Evolutionary conservation across 495 filamentous ascomycete species (phyloP).

Genomic region (Penicillium macrosclerotiorum): DNA sequence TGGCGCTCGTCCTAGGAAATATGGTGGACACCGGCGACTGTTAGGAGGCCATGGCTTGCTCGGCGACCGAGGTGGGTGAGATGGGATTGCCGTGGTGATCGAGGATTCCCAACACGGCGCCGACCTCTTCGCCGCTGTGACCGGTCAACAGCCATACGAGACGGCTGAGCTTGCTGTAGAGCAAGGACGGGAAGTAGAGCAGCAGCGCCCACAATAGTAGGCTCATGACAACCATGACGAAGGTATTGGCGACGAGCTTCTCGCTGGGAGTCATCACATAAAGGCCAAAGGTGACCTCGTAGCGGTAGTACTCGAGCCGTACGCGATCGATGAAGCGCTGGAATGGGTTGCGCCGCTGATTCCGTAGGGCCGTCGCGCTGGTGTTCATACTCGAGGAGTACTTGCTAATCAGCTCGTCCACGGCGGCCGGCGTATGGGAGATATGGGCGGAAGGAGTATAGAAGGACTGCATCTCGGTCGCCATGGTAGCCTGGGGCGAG

Average conservation of each 20-base stretch:
- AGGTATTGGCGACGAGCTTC: constrained; percentile 65
- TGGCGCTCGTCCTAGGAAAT: background rate
- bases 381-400: constrained; percentile 34
- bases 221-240: constrained; percentile 34
- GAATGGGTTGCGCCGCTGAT: constrained; percentile 24
- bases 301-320: constrained; percentile 68
- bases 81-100: constrained; percentile 23
- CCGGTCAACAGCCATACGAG: constrained; percentile 44
- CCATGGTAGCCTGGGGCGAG: constrained; percentile 17
- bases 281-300: constrained; percentile 70
- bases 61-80: constrained; percentile 11
- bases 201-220: constrained; percentile 39
- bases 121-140: constrained; percentile 32
- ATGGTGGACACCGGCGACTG: background rate
- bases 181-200: constrained; percentile 40
- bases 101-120: constrained; percentile 29
- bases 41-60: constrained; percentile 15
- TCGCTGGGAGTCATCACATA: constrained; percentile 73
- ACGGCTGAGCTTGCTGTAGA: constrained; percentile 37
- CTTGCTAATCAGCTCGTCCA: constrained; percentile 39
- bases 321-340: constrained; percentile 50
- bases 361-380: constrained; percentile 9
- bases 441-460: constrained; percentile 36
- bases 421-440: constrained; percentile 31
- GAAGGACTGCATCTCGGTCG: constrained; percentile 40